Base-by-base conservation (phyloP, 2,329 filamentous ascomycete genomes). In the Aphanocladium album region DNA sequence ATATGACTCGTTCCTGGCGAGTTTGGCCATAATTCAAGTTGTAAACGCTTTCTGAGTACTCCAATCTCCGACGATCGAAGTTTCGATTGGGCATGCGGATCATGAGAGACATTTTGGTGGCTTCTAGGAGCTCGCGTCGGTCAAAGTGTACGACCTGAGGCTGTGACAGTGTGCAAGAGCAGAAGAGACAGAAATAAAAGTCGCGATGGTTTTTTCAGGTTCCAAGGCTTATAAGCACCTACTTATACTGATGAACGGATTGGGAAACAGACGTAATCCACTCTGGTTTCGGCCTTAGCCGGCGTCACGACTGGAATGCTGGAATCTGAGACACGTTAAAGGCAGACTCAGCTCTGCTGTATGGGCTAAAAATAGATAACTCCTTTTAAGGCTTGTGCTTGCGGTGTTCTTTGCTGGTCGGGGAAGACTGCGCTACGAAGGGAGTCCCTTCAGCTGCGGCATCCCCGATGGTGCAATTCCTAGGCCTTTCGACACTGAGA, bases 101-200 rank as follows among this genome's bases (percentile, higher is more conserved):
- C 56, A 58, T 58, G 46, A 58, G 56, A 30, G 56, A 58, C 56
- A 58, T 58, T 49, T 41, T 9, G 30, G 30, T 30, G 5, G 9
- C 30, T 30, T 9, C 30, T 5, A 30, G 30, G 5, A 5, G 30
- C 30, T 30, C 30, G n/a, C n/a, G n/a, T n/a, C n/a, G n/a, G n/a
- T n/a, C n/a, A n/a, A n/a, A n/a, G n/a, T n/a, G n/a, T n/a, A n/a
- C n/a, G n/a, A n/a, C n/a, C n/a, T n/a, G n/a, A n/a, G n/a, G n/a
- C n/a, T n/a, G n/a, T n/a, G n/a, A n/a, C n/a, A n/a, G n/a, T n/a
- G n/a, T n/a, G n/a, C n/a, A 30, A 30, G 11, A 45, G n/a, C 1
- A 14, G 12, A 2, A 35, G 41, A 21, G 2, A 8, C 23, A 33
- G 27, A 33, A 8, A 46, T 12, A 47, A 11, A 19, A 50, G 12